Base-by-base conservation (phyloP, 2,329 filamentous ascomycete species). In the Raffaelea albimanens region DNA sequence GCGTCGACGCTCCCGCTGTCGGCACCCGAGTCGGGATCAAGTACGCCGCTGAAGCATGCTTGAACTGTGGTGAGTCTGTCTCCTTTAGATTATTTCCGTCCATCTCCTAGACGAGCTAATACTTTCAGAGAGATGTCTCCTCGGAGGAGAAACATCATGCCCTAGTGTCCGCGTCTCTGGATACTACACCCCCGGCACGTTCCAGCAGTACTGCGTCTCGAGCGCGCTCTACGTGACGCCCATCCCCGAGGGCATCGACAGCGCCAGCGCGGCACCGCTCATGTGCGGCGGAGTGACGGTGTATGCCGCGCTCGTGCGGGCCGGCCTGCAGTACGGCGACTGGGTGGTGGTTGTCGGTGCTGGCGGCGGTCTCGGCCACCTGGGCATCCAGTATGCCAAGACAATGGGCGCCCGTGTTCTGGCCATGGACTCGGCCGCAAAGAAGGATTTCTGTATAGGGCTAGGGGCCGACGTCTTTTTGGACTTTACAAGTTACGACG, bases 301-400 rank as follows among this genome's bases (percentile, higher is more conserved):
- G n/a, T n/a, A n/a, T n/a, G n/a, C n/a, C n/a, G n/a, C n/a, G n/a
- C n/a, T 48, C 34, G 34, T 13, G 5, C 20, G 29, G 4, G 61
- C 69, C 1, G 66, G 58, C 3, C 56, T 75, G 20, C 22, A 36
- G 16, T 5, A 48, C 7, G 57, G 57, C 0, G 53, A 66, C 48
- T 67, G 62, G 59, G 43, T 74, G 14, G 69, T 65, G 1, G 66
- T 75, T 34, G 64, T 75, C 1, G 72, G 72, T 3, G 65, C 66
- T 0, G 73, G 71, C 3, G 72, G 74, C 10, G 74, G 73, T 3
- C 58, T 77, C 4, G 75, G 76, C 1, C 76, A 79, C 58, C 56
- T 80, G 10, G 74, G 69, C 2, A 52, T 68, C 3, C 65, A 66
- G 50, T 69, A 79, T 52, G 75, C 74, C 3, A 72, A 69, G 53